Evolutionary conservation across 108 stramenopile genomes (phyloP).

Genomic region (Nitzschia sp.): DNA sequence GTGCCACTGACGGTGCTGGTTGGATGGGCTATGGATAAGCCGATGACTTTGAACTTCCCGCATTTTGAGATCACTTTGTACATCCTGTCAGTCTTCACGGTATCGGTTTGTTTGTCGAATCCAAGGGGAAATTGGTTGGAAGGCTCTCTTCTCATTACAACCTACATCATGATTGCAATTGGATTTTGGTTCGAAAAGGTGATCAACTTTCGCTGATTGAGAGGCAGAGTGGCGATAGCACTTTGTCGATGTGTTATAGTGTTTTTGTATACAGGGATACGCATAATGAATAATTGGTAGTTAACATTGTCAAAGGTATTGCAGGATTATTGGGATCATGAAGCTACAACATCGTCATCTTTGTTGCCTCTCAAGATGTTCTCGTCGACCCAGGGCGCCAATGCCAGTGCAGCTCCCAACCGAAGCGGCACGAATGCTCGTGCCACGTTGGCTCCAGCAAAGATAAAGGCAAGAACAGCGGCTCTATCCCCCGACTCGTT

Average conservation of each 20-base stretch:
- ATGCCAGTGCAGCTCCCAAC: constrained; percentile 83
- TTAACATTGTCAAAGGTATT: too few species aligned
- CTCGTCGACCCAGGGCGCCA: constrained; percentile 92
- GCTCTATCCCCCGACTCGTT: constrained; percentile 75
- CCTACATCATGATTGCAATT: constrained; percentile 84
- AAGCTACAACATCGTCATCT: constrained; percentile 7
- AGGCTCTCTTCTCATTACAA: constrained; percentile 83
- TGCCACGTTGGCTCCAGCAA: constrained; percentile 86
- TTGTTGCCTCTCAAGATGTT: constrained; percentile 57
- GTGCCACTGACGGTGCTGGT: constrained; percentile 86
- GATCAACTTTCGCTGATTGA: constrained; percentile 15
- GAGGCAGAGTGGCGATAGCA: not conserved
- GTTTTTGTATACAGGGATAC: not conserved
- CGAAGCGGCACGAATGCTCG: constrained; percentile 84
- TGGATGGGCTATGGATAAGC: constrained; percentile 75
- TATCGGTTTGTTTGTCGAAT: constrained; percentile 66
- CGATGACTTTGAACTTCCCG: constrained; percentile 93
- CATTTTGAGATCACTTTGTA: constrained; percentile 81
- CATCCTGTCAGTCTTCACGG: constrained; percentile 80
- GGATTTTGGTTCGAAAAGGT: constrained; percentile 88
- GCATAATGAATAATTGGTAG: not conserved
- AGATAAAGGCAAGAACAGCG: constrained; percentile 79
- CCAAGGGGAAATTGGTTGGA: constrained; percentile 86
- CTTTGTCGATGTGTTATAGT: not conserved
- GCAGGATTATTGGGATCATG: not conserved